A percentile compares a stretch with the other conserved stretches of the same genome.
Conservation (phyloP, 306 rosid species). For the Pterocarpus santalinus region DNA sequence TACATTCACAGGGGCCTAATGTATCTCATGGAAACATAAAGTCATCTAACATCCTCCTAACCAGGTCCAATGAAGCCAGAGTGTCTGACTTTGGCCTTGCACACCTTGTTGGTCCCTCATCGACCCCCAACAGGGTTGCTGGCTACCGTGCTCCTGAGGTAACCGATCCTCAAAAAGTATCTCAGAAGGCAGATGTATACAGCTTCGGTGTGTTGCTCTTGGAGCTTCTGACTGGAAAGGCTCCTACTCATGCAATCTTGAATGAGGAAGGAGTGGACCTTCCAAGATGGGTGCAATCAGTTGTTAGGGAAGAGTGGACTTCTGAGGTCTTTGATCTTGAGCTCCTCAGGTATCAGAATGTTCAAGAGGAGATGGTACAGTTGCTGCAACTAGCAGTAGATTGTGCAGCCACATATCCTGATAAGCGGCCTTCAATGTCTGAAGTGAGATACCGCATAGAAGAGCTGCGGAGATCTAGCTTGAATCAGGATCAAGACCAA, state of each 20-base stretch:
- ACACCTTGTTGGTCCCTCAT: constrained; percentile 72
- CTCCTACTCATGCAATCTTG: constrained; percentile 68
- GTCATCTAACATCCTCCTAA: constrained; percentile 71
- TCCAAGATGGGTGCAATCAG: constrained; percentile 80
- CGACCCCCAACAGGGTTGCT: constrained; percentile 68
- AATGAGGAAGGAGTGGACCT: constrained; percentile 81
- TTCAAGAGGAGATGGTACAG: constrained; percentile 77
- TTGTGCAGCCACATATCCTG: constrained; percentile 71
- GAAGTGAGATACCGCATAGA: constrained; percentile 62
- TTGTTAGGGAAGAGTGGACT: constrained; percentile 73
- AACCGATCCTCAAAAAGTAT: constrained; percentile 69
- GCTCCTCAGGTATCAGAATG: constrained; percentile 64
- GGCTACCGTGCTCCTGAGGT: constrained; percentile 82
- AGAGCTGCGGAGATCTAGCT: constrained; percentile 55
- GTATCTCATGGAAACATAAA: constrained; percentile 77
- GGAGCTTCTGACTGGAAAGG: constrained; percentile 78
- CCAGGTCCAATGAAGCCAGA: constrained; percentile 67
- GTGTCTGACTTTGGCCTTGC: constrained; percentile 76
- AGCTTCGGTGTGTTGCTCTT: constrained; percentile 74
- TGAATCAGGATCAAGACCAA: constrained; percentile 53
- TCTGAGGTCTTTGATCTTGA: constrained; percentile 73
- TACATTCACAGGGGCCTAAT: constrained; percentile 68
- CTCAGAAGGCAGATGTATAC: constrained; percentile 76
- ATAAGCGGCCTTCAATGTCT: constrained; percentile 68
- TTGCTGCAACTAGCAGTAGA: constrained; percentile 71